These are phyloP conservation scores for Aspergillus saccharolyticus DNA, from an alignment of 495 filamentous ascomycete genomes.

Conservation along the genomic window DNA sequence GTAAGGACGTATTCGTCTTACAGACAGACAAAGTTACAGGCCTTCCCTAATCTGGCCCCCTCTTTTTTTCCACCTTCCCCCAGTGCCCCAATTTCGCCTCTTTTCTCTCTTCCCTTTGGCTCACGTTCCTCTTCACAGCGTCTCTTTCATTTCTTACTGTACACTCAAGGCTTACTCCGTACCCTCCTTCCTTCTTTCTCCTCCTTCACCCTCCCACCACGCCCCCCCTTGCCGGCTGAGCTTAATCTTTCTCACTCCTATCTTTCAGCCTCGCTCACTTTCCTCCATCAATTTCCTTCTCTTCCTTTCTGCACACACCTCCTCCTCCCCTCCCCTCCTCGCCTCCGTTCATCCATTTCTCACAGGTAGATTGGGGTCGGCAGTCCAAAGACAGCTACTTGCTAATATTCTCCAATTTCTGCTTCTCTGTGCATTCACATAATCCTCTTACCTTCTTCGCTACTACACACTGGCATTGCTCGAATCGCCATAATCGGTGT, in stretches of 20 bases:
- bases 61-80: slow-evolving; percentile 23
- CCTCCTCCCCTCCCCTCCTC: slow-evolving; percentile 2
- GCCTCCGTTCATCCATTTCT: neutral
- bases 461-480: neutral
- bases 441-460: slow-evolving; percentile 8
- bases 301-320: slow-evolving; percentile 1
- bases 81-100: slow-evolving; percentile 8
- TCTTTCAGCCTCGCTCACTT: slow-evolving; percentile 5
- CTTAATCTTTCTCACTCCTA: slow-evolving; percentile 11
- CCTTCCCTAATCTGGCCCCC: neutral
- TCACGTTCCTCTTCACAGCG: neutral
- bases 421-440: slow-evolving; percentile 6
- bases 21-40: neutral
- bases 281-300: slow-evolving; percentile 8
- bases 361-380: neutral
- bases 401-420: slow-evolving; percentile 10
- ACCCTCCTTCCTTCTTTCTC: neutral
- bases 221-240: slow-evolving; percentile 14
- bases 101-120: slow-evolving; percentile 8
- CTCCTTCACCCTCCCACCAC: slow-evolving; percentile 22
- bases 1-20: neutral
- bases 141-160: neutral
- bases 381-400: neutral
- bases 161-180: neutral
- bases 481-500: slow-evolving; percentile 10